phyloP scores from a whole-genome alignment of 805 yeast species.

The Sugiyamaella americana region DNA sequence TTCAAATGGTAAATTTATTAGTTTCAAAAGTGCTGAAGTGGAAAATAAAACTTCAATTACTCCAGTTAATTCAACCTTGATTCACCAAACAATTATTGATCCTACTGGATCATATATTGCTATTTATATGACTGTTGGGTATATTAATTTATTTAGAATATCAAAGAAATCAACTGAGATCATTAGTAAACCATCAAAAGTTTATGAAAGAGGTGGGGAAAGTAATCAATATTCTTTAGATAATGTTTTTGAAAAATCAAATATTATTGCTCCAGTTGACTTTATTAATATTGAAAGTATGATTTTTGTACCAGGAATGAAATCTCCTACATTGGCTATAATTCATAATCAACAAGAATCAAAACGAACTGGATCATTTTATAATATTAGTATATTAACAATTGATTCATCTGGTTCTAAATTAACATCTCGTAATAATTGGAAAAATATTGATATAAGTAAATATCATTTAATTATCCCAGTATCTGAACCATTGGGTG shows the following conservation, averaged over 20 bases:
- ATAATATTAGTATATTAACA: background rate
- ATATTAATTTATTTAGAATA: constrained; percentile 2
- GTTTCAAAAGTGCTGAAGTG: background rate
- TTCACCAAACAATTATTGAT: background rate
- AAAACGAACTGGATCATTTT: background rate
- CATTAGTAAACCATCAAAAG: background rate
- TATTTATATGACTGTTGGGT: background rate
- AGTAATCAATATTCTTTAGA: background rate
- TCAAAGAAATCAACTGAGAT: background rate
- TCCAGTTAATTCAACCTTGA: background rate
- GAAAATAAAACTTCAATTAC: background rate
- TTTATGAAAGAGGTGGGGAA: too few relatives aligned
- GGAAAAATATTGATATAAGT: background rate
- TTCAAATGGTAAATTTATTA: background rate
- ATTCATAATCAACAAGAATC: constrained; percentile 2
- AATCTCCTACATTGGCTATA: constrained; percentile 8
- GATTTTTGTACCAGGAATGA: constrained; percentile 6
- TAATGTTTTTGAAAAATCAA: background rate
- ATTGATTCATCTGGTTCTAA: constrained; percentile 1
- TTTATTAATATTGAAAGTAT: constrained; percentile 4
- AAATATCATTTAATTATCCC: constrained; percentile 3
- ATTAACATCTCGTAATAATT: background rate
- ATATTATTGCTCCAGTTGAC: constrained; percentile 1
- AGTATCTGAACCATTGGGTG: constrained; percentile 5
- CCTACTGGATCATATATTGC: constrained; percentile 3